These are phyloP conservation scores for Alternaria hordeiaustralica DNA, from an alignment of 2,329 filamentous ascomycete genomes.

Conservation along the genomic window DNA sequence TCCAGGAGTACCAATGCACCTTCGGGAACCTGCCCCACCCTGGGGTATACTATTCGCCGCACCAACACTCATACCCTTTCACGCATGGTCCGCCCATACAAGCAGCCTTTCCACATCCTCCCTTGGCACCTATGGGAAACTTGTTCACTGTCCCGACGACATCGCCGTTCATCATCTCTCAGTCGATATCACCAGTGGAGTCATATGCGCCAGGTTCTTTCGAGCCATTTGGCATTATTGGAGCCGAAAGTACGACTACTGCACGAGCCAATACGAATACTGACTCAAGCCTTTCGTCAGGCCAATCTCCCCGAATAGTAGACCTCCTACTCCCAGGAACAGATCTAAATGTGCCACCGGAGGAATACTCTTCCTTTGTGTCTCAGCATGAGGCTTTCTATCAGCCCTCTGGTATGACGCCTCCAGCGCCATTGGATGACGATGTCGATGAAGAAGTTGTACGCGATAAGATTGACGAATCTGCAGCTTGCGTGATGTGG, in stretches of 20 bases:
- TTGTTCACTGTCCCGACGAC: constrained; percentile 20
- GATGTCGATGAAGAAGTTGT: constrained; percentile 65
- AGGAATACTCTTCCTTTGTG: constrained; percentile 44
- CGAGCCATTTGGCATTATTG: constrained; percentile 49
- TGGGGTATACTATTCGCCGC: constrained; percentile 19
- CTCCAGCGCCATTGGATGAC: constrained; percentile 40
- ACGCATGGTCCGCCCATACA: constrained; percentile 15
- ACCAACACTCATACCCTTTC: constrained; percentile 14
- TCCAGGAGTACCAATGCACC: constrained; percentile 11
- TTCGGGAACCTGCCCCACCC: constrained; percentile 11
- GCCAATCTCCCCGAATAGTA: constrained; percentile 56
- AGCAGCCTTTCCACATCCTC: constrained; percentile 18
- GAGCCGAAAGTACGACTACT: constrained; percentile 39
- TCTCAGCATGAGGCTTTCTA: constrained; percentile 47
- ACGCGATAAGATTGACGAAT: constrained; percentile 45
- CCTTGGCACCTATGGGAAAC: constrained; percentile 10
- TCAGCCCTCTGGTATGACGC: constrained; percentile 38
- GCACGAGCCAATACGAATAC: constrained; percentile 35
- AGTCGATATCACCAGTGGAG: constrained; percentile 38
- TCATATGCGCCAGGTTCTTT: constrained; percentile 44
- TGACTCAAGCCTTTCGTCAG: constrained; percentile 49
- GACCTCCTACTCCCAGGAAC: constrained; percentile 58
- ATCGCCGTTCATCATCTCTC: constrained; percentile 33
- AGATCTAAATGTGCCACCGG: constrained; percentile 53
- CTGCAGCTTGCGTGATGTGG: constrained; percentile 47